Base-by-base conservation (phyloP, 305 asterid species). In the Rubia peregrina region DNA sequence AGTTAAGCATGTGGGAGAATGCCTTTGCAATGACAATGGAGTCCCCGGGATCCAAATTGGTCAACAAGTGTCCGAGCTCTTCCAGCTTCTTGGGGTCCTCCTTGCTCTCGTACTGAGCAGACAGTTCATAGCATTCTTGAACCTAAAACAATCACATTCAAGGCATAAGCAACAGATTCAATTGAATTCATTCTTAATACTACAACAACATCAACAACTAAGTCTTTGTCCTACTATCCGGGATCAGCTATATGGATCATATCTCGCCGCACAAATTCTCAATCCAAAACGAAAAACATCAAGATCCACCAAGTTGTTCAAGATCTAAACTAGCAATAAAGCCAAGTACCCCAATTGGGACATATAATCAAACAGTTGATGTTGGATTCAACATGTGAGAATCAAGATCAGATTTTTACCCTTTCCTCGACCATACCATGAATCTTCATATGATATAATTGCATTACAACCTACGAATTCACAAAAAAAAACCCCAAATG, bases 1-100 rank as follows among this genome's bases (percentile, higher is more conserved):
- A 85, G 95, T 83, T 93, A 79, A 93, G 98, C 98, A 89, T 93
- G 85, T 93, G 90, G 42, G 97, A 83, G 77, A 93, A 89, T 38
- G 98, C 89, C 77, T 93, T 93, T 0, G 98, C 91, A 46, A 93
- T 73, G 61, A 93, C 97, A 46, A 93, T 93, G 1, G 98, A 93
- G 64, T 93, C 98, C 64, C 96, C 96, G 0, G 98, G 91, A 84
- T 93, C 98, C 82, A 93, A 86, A 78, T 91, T 89, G 21, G 98
- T 93, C 70, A 93, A 26, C n/a, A 85, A 83, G 74, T 76, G 87
- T 55, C 97, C 98, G 13, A 93, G 95, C 87, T 91, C 97, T 71
- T 91, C 98, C 17, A 93, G 69, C 91, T 93, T 93, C 67, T 83
- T 84, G 0, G 88, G 87, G 61, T 93, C 91, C 9, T 42, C 84